These are phyloP conservation scores for Mallotus japonicus DNA, from an alignment of 441 rosid species.

Conservation along the genomic window DNA sequence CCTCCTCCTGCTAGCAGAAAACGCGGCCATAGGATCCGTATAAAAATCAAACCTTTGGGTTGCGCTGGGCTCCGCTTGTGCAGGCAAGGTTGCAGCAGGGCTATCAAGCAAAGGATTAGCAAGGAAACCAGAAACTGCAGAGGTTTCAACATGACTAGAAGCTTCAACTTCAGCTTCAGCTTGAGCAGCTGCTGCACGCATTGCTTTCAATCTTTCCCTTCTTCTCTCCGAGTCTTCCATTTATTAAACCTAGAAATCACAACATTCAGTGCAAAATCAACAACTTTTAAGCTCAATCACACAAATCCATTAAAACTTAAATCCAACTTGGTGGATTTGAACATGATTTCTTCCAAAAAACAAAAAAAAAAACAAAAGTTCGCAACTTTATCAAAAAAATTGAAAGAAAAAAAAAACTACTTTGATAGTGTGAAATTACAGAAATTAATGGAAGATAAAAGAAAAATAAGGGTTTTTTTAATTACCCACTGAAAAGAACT, in stretches of 20 bases:
- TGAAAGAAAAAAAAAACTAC: not conserved
- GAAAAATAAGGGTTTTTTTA: no score
- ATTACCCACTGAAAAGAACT: no score
- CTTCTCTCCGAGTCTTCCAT: conserved; percentile 82
- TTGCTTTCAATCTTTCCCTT: conserved; percentile 61
- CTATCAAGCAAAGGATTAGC: conserved; percentile 66
- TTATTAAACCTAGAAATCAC: conserved; percentile 24
- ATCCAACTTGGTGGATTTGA: no score
- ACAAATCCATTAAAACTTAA: no score
- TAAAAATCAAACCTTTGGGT: conserved; percentile 71
- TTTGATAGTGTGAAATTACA: not conserved
- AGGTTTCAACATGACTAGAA: conserved; percentile 33
- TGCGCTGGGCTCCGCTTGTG: conserved; percentile 30
- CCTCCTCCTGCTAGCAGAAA: conserved; percentile 53
- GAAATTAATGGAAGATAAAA: no score
- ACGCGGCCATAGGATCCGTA: conserved; percentile 82
- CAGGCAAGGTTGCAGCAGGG: conserved; percentile 22
- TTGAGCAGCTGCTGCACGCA: conserved; percentile 34
- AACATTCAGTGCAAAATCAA: no score
- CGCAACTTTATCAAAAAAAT: no score
- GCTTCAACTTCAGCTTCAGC: conserved; percentile 36
- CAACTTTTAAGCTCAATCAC: no score
- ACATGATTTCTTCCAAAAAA: no score
- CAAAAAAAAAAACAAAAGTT: no score
- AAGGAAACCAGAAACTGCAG: conserved; percentile 38